Conservation (phyloP, 2,329 filamentous ascomycete genomes). For the Coniochaeta ligniaria region DNA sequence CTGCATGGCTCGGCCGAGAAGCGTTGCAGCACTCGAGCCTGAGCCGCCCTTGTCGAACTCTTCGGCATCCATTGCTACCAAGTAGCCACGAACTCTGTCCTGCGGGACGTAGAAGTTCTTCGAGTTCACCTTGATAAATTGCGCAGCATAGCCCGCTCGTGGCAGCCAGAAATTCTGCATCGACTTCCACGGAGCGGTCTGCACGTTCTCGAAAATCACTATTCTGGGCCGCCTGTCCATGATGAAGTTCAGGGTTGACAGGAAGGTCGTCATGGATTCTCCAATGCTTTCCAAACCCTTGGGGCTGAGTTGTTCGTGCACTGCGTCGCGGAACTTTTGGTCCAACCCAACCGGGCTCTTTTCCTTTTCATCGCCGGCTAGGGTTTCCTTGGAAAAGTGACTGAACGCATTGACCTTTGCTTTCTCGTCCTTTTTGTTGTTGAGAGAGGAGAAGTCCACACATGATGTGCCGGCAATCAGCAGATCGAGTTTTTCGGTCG, state of each 20-base stretch:
- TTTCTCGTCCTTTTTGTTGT: conserved; percentile 39
- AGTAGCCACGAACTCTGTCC: conserved; percentile 53
- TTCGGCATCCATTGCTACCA: conserved; percentile 44
- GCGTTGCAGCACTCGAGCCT: conserved; percentile 8
- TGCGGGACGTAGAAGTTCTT: conserved; percentile 71
- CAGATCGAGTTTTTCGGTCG: conserved; percentile 47
- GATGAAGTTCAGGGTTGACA: conserved; percentile 14
- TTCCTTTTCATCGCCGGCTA: background rate
- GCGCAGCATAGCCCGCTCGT: conserved; percentile 47
- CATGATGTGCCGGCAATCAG: conserved; percentile 69
- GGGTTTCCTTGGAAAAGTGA: conserved; percentile 31
- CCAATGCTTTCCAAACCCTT: background rate
- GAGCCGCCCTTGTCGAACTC: conserved; percentile 15
- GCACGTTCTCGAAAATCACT: conserved; percentile 68
- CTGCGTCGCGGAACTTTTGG: conserved; percentile 1
- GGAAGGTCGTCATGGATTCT: conserved; percentile 18
- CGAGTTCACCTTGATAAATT: conserved; percentile 48
- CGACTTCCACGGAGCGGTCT: conserved; percentile 48
- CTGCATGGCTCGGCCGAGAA: conserved; percentile 41
- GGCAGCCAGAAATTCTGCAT: conserved; percentile 33
- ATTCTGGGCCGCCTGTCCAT: conserved; percentile 47
- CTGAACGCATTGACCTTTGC: conserved; percentile 30
- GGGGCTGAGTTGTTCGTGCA: background rate
- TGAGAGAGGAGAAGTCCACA: conserved; percentile 65
- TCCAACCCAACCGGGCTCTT: conserved; percentile 2